Evolutionary conservation across 75 land plant species (phyloP).

Genomic region (Sequoiadendron giganteum): DNA sequence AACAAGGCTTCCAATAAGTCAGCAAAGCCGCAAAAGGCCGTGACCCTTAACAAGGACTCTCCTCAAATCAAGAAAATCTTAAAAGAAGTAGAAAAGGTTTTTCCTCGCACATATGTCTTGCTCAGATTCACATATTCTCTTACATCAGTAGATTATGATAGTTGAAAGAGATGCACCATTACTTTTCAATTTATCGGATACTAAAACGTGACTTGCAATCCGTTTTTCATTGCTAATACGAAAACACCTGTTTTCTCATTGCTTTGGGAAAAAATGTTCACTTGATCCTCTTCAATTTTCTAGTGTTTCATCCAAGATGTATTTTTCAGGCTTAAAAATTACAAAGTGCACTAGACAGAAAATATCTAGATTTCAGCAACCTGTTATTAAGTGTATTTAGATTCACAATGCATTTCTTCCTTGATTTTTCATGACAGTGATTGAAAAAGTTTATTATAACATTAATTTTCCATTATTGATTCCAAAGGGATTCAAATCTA

Average conservation of each 20-base stretch:
- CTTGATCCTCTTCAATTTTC: background rate
- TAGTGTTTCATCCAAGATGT: background rate
- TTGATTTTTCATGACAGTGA: no score
- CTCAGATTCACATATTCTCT: background rate
- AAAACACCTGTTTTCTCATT: background rate
- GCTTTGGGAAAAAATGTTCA: background rate
- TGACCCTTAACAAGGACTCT: background rate
- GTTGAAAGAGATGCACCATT: background rate
- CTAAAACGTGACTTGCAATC: background rate
- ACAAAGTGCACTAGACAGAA: background rate
- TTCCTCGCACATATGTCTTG: background rate
- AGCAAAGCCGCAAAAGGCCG: conserved; percentile 6
- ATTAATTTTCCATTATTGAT: no score
- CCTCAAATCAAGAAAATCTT: conserved; percentile 13
- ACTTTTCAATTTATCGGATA: background rate
- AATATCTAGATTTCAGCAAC: no score
- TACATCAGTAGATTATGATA: background rate
- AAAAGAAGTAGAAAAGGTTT: conserved; percentile 19
- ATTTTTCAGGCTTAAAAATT: no score
- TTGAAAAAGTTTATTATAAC: no score
- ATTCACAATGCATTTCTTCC: no score
- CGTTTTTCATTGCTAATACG: background rate
- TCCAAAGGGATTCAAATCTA: no score
- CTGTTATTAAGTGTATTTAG: no score
- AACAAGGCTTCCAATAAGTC: background rate